phyloP scores from a whole-genome alignment of 2,329 filamentous ascomycete species.

The Falciphora oryzae region DNA sequence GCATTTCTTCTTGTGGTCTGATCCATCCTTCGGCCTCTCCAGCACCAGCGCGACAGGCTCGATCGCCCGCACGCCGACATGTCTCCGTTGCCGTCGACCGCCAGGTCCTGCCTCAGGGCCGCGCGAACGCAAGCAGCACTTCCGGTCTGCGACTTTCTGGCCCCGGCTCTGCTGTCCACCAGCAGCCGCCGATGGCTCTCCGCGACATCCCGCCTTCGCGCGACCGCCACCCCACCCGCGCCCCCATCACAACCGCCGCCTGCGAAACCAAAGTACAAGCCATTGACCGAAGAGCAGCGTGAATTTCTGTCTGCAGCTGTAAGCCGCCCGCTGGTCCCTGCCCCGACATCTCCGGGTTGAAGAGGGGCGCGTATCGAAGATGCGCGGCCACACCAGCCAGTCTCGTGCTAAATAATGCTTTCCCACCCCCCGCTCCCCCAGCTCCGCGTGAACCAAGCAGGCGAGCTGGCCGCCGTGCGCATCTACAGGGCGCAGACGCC shows the following conservation, averaged over 20 bases:
- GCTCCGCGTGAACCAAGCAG: constrained; percentile 95
- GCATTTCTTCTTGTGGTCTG: background rate
- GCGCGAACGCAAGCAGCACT: constrained; percentile 5
- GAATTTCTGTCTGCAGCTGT: constrained; percentile 71
- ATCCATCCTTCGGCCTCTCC: background rate
- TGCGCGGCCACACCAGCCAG: background rate
- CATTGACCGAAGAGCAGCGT: constrained; percentile 63
- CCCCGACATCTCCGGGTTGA: too few relatives aligned
- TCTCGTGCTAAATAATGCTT: constrained; percentile 4
- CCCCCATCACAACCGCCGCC: constrained; percentile 18
- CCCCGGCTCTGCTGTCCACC: constrained; percentile 26
- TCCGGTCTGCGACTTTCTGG: constrained; percentile 32
- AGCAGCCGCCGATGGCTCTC: constrained; percentile 19
- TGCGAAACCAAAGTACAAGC: constrained; percentile 40
- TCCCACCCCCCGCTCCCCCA: constrained; percentile 25
- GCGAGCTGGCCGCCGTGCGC: constrained; percentile 90
- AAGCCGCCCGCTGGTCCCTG: constrained; percentile 21
- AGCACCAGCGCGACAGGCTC: background rate
- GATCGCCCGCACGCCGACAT: background rate
- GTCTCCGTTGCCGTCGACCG: too few relatives aligned
- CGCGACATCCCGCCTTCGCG: constrained; percentile 14
- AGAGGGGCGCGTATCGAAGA: too few relatives aligned
- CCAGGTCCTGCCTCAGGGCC: background rate
- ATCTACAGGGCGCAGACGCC: constrained; percentile 91
- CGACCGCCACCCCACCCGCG: constrained; percentile 14